These are phyloP conservation scores for Chloris gayana DNA, from an alignment of 176 grass and related monocot species.

Conservation along the genomic window DNA sequence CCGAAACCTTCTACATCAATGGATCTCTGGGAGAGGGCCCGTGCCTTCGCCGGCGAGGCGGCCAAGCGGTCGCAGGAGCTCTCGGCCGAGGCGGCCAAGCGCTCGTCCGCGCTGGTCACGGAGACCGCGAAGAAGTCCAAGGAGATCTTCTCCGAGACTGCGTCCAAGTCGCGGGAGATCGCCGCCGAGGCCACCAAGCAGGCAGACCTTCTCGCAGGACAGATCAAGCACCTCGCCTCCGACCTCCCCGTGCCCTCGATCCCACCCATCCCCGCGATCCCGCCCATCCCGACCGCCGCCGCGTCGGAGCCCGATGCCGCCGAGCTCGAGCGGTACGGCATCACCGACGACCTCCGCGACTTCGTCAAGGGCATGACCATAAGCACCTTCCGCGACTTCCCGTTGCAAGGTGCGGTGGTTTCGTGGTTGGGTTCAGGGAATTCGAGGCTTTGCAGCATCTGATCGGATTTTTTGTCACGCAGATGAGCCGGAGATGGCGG, in stretches of 20 bases:
- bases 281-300: conserved; percentile 41
- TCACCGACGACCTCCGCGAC: conserved; percentile 88
- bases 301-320: conserved; percentile 36
- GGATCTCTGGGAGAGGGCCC: conserved; percentile 94
- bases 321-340: conserved; percentile 68
- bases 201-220: conserved; percentile 85
- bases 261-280: conserved; percentile 61
- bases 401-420: conserved; percentile 69
- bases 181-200: conserved; percentile 94
- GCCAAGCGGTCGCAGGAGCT: conserved; percentile 94
- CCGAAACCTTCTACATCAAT: conserved; percentile 42
- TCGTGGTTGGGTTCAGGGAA: conserved; percentile 33
- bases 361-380: conserved; percentile 94
- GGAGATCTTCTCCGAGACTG: conserved; percentile 88
- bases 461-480: conserved; percentile 16
- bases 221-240: conserved; percentile 90
- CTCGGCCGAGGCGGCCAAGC: conserved; percentile 81
- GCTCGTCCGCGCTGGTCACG: conserved; percentile 69
- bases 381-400: conserved; percentile 94
- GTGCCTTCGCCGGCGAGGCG: conserved; percentile 87
- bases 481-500: conserved; percentile 77
- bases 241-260: conserved; percentile 73
- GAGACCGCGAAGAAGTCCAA: conserved; percentile 87
- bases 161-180: conserved; percentile 82
- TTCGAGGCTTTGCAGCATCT: conserved; percentile 18